Evolutionary conservation across 768 basidiomycete genomes (phyloP), one percentile per base, ranked within the genome.

Genomic region (Hortiboletus campestris): DNA sequence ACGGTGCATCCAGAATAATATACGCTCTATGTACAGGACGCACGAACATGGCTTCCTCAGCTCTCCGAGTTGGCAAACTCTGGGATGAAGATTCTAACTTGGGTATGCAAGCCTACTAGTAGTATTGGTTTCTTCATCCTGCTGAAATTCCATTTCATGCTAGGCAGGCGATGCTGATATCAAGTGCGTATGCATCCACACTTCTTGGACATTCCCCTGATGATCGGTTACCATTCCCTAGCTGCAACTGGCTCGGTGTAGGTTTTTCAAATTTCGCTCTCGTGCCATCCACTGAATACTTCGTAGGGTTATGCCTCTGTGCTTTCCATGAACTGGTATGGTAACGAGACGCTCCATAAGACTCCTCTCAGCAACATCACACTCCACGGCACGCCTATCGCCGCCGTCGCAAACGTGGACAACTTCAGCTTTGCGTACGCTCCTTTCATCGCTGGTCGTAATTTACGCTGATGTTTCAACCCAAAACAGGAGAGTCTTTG

Each of bases 381-480:
- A 0, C 77, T 86, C 28, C 49, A 75, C 36, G 82, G 79, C 2
- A 68, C 65, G 6, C 59, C 81, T 0, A 79, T 87, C 6, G 85
- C 83, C 0, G 80, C 83, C 0, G 75, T 85, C 17, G 79, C 84
- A 64, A 85, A 86, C 48, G 80, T 87, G 34, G 83, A 82, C 57
- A 84, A 84, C 55, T 86, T 86, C 63, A 75, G 81, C 0, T 88
- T 87, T 66, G 86, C 84, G 84, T 85, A 54, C 62, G 84, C 78
- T 22, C n/a, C 34, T 13, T 34, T 35, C 22, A 13, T 44, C 25
- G 1, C 2, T 31, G n/a, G n/a, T 25, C 12, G 10, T 25, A 3
- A 31, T 20, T 19, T 19, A 20, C 3, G 14, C 35, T 38, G n/a
- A 49, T 31, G 16, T 39, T 28, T 12, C 20, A 16, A 28, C 51